These are phyloP conservation scores for Ceratocystis huliohia DNA, from an alignment of 2,329 filamentous ascomycete species.

Conservation along the genomic window DNA sequence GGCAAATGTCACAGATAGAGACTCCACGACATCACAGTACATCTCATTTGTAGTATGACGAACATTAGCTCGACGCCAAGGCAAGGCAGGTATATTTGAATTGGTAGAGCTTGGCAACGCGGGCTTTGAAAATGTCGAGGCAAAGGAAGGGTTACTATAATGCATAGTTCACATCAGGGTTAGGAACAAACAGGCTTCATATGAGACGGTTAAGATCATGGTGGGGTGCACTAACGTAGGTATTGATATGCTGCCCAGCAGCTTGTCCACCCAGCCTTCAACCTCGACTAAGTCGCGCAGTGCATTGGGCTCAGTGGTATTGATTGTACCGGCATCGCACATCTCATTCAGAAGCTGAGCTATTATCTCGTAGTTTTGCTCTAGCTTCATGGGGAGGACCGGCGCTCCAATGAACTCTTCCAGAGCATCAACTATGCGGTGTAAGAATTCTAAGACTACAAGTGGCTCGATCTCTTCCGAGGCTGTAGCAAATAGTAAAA, in stretches of 20 bases:
- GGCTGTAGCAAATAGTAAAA: constrained; percentile 75
- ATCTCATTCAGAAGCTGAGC: constrained; percentile 89
- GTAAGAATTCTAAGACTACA: constrained; percentile 83
- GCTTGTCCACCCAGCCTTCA: constrained; percentile 76
- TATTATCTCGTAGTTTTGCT: constrained; percentile 82
- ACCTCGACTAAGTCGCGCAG: constrained; percentile 84
- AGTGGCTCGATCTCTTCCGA: constrained; percentile 80
- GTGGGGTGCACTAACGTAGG: constrained; percentile 44
- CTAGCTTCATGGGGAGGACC: constrained; percentile 72
- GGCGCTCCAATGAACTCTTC: constrained; percentile 91
- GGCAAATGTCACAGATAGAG: constrained; percentile 72
- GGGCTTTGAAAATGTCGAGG: constrained; percentile 30
- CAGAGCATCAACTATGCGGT: constrained; percentile 80
- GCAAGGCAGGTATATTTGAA: constrained; percentile 46
- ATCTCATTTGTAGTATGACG: constrained; percentile 93
- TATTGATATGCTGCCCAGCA: constrained; percentile 76
- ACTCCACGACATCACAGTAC: constrained; percentile 91
- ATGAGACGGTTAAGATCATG: background rate
- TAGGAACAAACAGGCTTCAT: constrained; percentile 19
- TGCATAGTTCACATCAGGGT: background rate
- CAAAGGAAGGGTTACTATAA: constrained; percentile 32
- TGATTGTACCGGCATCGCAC: constrained; percentile 85
- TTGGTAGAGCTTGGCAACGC: constrained; percentile 32
- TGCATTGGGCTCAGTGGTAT: constrained; percentile 85
- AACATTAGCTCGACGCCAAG: constrained; percentile 85